Conservation (phyloP, 495 filamentous ascomycete species). For the Hypoxylon fragiforme region DNA sequence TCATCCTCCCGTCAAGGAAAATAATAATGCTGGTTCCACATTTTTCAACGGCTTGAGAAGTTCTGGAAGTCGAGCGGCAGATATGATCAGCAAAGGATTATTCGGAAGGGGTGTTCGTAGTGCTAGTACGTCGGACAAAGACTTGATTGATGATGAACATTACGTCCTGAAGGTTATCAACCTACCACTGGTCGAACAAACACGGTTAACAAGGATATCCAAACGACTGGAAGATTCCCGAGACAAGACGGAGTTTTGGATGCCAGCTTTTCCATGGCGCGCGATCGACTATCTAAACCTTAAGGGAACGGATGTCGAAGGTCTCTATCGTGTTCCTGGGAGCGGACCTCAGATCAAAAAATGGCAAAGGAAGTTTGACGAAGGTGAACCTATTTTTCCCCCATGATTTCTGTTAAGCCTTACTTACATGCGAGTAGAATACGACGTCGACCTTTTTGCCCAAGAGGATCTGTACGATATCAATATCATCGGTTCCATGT, state of each 20-base stretch:
- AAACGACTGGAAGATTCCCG: conserved; percentile 78
- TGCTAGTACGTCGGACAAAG: conserved; percentile 69
- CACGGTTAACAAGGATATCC: conserved; percentile 81
- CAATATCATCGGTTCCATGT: conserved; percentile 89
- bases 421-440: conserved; percentile 56
- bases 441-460: conserved; percentile 83
- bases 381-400: conserved; percentile 52
- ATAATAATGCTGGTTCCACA: conserved; percentile 62
- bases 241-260: conserved; percentile 97
- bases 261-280: conserved; percentile 89
- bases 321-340: conserved; percentile 84
- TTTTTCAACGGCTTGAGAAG: conserved; percentile 75
- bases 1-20: conserved; percentile 59
- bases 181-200: conserved; percentile 78
- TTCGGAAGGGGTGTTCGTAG: conserved; percentile 75
- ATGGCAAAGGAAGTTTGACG: conserved; percentile 86
- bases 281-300: conserved; percentile 94
- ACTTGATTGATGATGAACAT: conserved; percentile 69
- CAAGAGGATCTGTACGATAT: conserved; percentile 86
- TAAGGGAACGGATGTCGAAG: conserved; percentile 87
- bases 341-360: conserved; percentile 81
- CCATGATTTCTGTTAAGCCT: neutral
- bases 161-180: conserved; percentile 81
- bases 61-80: conserved; percentile 71
- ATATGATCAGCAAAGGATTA: conserved; percentile 75